phyloP scores from a whole-genome alignment of 2,329 filamentous ascomycete species.

The Leptographium radiaticola region DNA sequence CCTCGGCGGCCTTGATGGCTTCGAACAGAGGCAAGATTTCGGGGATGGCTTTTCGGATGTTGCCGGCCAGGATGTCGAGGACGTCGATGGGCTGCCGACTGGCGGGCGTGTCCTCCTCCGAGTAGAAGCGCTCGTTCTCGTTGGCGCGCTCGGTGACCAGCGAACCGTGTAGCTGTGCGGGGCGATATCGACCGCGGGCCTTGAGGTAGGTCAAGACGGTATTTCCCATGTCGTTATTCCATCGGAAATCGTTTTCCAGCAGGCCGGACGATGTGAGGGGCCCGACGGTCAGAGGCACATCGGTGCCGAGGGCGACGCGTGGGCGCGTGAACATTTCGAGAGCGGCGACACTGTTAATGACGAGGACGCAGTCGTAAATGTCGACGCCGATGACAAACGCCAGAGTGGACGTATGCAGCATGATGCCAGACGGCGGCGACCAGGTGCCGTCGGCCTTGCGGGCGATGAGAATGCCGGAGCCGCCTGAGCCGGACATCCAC shows the following conservation, averaged over 20 bases:
- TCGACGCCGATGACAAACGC: slow-evolving; percentile 88
- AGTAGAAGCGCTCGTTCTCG: slow-evolving; percentile 48
- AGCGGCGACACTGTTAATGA: slow-evolving; percentile 78
- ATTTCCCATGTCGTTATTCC: slow-evolving; percentile 36
- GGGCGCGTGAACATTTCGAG: slow-evolving; percentile 73
- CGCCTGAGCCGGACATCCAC: slow-evolving; percentile 83
- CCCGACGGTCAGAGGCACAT: slow-evolving; percentile 14
- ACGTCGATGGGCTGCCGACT: slow-evolving; percentile 26
- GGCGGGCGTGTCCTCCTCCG: slow-evolving; percentile 14
- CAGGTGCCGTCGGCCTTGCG: slow-evolving; percentile 60
- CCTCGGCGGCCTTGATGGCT: slow-evolving; percentile 79
- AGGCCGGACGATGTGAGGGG: slow-evolving; percentile 50
- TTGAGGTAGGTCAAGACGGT: slow-evolving; percentile 47
- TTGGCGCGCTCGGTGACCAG: slow-evolving; percentile 43
- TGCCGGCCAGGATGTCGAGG: slow-evolving; percentile 44
- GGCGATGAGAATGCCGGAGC: slow-evolving; percentile 75
- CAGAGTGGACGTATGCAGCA: slow-evolving; percentile 78
- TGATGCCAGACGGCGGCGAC: slow-evolving; percentile 72
- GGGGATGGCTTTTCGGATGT: slow-evolving; percentile 39
- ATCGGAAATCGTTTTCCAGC: slow-evolving; percentile 32
- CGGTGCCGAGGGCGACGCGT: slow-evolving; percentile 49
- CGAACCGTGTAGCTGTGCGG: slow-evolving; percentile 42
- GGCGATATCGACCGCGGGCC: slow-evolving; percentile 40
- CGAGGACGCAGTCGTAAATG: slow-evolving; percentile 89
- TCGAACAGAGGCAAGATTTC: slow-evolving; percentile 54